Evolutionary conservation across 768 basidiomycete genomes (phyloP).

Genomic region (Russula compacta): DNA sequence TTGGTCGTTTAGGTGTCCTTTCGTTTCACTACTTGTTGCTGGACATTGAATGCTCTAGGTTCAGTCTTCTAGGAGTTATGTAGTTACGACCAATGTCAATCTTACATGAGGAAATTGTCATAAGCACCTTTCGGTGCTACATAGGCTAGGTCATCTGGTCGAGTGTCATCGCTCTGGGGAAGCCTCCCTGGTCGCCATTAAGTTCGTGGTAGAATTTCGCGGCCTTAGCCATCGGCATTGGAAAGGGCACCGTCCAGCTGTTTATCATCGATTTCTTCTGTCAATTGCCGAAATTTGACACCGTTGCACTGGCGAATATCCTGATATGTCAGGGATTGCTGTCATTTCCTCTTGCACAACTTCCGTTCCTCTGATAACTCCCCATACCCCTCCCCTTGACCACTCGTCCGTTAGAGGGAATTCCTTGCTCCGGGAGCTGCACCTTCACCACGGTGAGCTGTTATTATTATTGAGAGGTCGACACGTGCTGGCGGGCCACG

Average conservation of each 20-base stretch:
- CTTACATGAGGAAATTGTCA: background rate
- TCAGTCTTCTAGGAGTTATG: background rate
- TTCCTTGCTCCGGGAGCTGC: too few relatives aligned
- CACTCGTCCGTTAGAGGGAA: too few relatives aligned
- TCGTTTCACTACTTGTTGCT: background rate
- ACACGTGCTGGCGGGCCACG: too few relatives aligned
- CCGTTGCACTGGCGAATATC: background rate
- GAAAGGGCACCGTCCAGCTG: background rate
- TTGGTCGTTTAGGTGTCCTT: background rate
- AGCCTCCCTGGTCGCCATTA: background rate
- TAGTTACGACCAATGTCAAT: background rate
- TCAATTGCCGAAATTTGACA: background rate
- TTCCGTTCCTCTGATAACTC: too few relatives aligned
- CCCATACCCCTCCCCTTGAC: too few relatives aligned
- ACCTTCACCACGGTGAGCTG: too few relatives aligned
- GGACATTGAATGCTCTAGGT: background rate
- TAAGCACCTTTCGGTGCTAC: too few relatives aligned
- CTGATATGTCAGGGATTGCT: background rate
- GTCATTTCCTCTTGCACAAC: too few relatives aligned
- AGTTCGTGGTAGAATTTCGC: background rate
- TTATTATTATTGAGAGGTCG: too few relatives aligned
- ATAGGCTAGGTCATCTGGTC: background rate
- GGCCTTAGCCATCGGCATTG: background rate
- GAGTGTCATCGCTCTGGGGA: background rate
- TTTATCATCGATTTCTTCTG: too few relatives aligned